A percentile compares a stretch with the other conserved stretches of the same genome.
Conservation (phyloP, 306 rosid genomes). For the Amphicarpaea edgeworthii region DNA sequence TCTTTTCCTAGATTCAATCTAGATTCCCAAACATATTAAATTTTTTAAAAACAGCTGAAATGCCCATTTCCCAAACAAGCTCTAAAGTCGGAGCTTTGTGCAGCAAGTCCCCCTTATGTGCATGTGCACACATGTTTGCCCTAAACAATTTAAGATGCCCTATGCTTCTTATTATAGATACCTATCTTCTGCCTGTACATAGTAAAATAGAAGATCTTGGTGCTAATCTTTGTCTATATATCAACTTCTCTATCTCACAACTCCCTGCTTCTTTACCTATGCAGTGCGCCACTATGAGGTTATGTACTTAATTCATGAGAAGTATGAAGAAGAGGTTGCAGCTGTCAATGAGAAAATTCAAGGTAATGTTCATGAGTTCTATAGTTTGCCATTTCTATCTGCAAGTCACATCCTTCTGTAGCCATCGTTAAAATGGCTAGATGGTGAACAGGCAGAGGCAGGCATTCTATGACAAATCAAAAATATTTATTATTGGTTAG, state of each 20-base stretch:
- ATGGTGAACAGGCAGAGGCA: neutral
- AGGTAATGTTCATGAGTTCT: constrained; percentile 59
- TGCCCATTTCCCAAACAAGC: no score
- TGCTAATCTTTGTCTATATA: constrained; percentile 17
- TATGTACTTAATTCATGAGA: constrained; percentile 87
- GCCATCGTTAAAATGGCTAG: constrained; percentile 1
- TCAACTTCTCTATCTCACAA: constrained; percentile 41
- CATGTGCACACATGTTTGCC: neutral
- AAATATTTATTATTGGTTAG: neutral
- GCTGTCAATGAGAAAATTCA: constrained; percentile 78
- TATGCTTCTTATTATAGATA: constrained; percentile 19
- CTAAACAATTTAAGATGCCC: constrained; percentile 19
- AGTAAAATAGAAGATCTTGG: neutral
- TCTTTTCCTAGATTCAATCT: no score
- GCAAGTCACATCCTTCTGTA: constrained; percentile 6
- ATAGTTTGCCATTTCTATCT: constrained; percentile 11
- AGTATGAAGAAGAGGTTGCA: constrained; percentile 77
- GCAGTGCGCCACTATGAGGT: constrained; percentile 94
- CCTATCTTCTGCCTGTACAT: neutral
- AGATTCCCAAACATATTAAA: no score
- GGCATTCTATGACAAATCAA: constrained; percentile 5
- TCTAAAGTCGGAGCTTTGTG: neutral
- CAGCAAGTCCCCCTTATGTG: neutral
- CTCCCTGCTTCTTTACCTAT: constrained; percentile 31
- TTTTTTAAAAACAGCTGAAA: no score